Conservation (phyloP, 2,329 filamentous ascomycete genomes). For the Diaporthe amygdali region DNA sequence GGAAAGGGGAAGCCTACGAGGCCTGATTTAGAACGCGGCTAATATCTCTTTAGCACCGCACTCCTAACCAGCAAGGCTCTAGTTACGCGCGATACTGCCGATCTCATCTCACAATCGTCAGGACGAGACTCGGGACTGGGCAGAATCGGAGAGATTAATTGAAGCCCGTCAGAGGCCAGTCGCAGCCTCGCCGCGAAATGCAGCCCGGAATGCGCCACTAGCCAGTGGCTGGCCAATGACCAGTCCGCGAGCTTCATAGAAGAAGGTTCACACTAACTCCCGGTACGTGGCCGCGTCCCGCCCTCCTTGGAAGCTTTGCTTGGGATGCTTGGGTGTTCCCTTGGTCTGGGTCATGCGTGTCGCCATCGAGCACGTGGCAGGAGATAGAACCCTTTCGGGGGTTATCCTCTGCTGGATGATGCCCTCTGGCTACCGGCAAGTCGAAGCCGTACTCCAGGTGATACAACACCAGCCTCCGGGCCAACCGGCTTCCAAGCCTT, state of each 20-base stretch:
- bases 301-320: not conserved
- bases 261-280: not conserved
- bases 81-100: constrained; percentile 1
- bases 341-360: constrained; percentile 11
- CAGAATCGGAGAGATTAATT: not conserved
- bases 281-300: constrained; percentile 4
- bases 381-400: not conserved
- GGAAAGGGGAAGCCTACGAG: not conserved
- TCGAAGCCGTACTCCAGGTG: not conserved
- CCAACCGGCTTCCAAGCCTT: constrained; percentile 7
- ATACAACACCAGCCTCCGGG: constrained; percentile 6
- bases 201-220: not conserved
- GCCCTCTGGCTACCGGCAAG: constrained; percentile 2
- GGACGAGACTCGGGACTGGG: not conserved
- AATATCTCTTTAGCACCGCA: not conserved
- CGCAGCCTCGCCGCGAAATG: constrained; percentile 7
- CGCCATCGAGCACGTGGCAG: constrained; percentile 11
- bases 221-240: not conserved
- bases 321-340: not conserved
- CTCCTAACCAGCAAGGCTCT: not conserved
- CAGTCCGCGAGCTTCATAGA: not conserved
- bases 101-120: constrained; percentile 12
- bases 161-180: not conserved
- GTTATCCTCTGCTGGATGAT: not conserved
- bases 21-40: constrained; percentile 6